A percentile compares a stretch with the other conserved stretches of the same genome.
These are phyloP conservation scores for Xylaria acuta DNA, from an alignment of 495 filamentous ascomycete genomes.

Conservation along the genomic window DNA sequence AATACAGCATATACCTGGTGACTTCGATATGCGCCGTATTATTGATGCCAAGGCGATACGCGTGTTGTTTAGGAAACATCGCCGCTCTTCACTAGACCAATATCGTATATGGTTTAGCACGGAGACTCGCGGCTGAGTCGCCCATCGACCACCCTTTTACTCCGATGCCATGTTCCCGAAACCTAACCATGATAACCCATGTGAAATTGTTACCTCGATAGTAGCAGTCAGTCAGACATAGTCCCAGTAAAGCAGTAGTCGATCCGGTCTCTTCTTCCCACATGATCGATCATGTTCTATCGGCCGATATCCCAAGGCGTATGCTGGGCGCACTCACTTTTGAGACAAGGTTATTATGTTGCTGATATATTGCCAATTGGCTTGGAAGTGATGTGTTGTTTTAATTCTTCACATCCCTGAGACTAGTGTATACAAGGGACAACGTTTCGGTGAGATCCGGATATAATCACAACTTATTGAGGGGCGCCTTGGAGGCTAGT, in stretches of 20 bases:
- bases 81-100: background rate
- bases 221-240: background rate
- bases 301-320: background rate
- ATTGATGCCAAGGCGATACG: conserved; percentile 1
- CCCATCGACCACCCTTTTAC: background rate
- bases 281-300: conserved; percentile 20
- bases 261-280: background rate
- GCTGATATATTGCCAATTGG: background rate
- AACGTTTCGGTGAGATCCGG: background rate
- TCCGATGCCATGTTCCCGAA: background rate
- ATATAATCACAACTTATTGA: background rate
- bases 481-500: no score
- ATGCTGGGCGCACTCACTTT: background rate
- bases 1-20: background rate
- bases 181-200: background rate
- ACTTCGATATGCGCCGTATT: conserved; percentile 1
- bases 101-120: background rate
- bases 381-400: no score
- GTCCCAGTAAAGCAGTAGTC: background rate
- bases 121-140: background rate
- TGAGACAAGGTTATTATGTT: conserved; percentile 15
- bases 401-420: background rate
- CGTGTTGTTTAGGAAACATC: background rate
- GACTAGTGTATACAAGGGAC: background rate
- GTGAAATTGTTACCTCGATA: background rate